Conservation (phyloP, 768 basidiomycete genomes). For the Crepidotus variabilis region DNA sequence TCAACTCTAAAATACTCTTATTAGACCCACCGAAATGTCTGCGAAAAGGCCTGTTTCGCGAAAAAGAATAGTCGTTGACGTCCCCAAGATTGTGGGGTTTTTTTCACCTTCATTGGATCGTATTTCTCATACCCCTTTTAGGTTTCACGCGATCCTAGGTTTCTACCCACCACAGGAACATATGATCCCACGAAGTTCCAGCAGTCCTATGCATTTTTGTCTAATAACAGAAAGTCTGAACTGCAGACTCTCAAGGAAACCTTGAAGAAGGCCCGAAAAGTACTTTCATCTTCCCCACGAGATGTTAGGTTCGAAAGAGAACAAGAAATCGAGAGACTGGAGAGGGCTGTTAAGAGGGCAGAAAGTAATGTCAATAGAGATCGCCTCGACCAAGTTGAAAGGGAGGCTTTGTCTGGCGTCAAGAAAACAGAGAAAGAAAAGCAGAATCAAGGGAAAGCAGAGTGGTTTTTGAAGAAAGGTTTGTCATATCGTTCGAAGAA, state of each 20-base stretch:
- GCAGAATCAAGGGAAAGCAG: conserved; percentile 70
- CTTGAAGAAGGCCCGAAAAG: conserved; percentile 64
- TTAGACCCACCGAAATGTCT: conserved; percentile 75
- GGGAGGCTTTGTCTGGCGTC: conserved; percentile 54
- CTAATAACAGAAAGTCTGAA: conserved; percentile 61
- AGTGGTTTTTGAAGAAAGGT: conserved; percentile 87
- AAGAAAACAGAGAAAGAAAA: conserved; percentile 63
- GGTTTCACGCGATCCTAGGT: conserved; percentile 86
- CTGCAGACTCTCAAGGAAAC: conserved; percentile 60
- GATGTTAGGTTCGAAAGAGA: conserved; percentile 58
- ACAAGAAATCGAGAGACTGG: conserved; percentile 66
- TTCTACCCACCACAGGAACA: conserved; percentile 68
- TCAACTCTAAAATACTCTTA: conserved; percentile 1
- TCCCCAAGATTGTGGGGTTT: conserved; percentile 48
- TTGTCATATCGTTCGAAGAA: conserved; percentile 22
- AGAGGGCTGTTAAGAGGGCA: conserved; percentile 67
- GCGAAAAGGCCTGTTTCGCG: conserved; percentile 85
- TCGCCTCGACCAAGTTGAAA: conserved; percentile 64
- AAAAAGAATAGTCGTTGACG: conserved; percentile 64
- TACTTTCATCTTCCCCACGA: conserved; percentile 55
- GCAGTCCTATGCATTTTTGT: conserved; percentile 71
- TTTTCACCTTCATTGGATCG: neutral
- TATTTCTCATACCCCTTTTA: conserved; percentile 28
- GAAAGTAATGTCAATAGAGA: conserved; percentile 78
- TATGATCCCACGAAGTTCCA: conserved; percentile 64